Percentiles rank a stretch among this genome's conserved stretches.
Conservation (phyloP, 2,329 filamentous ascomycete species). For the Albifimbria verrucaria region DNA sequence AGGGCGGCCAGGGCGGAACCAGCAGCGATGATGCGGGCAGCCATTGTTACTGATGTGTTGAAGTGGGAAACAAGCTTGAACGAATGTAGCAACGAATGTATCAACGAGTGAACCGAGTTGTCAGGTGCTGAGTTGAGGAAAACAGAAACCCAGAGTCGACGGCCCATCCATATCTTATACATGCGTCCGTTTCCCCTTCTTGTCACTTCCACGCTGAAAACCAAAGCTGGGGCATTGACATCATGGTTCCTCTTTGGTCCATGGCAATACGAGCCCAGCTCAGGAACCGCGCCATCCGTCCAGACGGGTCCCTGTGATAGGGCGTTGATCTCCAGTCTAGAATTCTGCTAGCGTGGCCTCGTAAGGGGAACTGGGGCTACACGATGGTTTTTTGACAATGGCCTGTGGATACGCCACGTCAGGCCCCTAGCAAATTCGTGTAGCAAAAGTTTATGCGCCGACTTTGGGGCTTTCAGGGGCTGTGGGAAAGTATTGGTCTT, state of each 20-base stretch:
- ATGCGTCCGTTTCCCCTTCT: neutral
- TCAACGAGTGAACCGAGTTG: neutral
- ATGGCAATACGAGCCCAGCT: neutral
- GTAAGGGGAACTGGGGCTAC: neutral
- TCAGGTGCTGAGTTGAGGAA: neutral
- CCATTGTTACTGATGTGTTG: slow-evolving; percentile 16
- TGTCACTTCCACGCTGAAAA: neutral
- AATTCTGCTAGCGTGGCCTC: neutral
- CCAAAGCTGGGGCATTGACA: neutral
- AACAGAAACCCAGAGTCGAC: neutral
- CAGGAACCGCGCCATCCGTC: neutral
- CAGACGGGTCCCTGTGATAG: neutral
- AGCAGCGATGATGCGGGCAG: slow-evolving; percentile 14
- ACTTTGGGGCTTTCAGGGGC: neutral
- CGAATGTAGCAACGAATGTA: neutral
- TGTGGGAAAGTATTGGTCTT: too few relatives aligned
- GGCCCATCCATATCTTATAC: neutral
- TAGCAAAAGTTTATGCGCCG: neutral
- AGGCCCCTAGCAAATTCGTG: neutral
- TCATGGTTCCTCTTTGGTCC: neutral
- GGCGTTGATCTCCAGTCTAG: neutral
- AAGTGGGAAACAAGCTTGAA: too few relatives aligned
- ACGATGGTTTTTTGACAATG: neutral
- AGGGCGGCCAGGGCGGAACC: slow-evolving; percentile 11
- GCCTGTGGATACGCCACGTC: neutral